Percentiles rank a stretch among this genome's conserved stretches.
phyloP scores from a whole-genome alignment of 495 filamentous ascomycete genomes.

The Hypomontagnella submonticulosa region DNA sequence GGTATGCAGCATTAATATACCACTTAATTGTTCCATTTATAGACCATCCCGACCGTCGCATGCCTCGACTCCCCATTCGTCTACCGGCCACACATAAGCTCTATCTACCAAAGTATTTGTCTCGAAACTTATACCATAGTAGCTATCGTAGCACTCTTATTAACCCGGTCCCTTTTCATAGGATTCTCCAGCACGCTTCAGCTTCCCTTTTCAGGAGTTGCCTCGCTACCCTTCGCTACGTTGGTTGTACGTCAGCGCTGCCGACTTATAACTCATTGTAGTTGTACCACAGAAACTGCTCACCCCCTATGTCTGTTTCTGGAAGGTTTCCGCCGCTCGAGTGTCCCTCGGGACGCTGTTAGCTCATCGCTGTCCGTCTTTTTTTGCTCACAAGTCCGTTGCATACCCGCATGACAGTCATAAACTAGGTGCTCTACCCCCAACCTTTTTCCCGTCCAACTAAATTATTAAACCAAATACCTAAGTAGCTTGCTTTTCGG shows the following conservation, averaged over 20 bases:
- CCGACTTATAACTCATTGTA: conserved; percentile 31
- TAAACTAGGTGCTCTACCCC: conserved; percentile 34
- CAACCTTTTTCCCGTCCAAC: conserved; percentile 32
- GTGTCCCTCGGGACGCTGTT: conserved; percentile 27
- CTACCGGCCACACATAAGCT: conserved; percentile 21
- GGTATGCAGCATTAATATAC: conserved; percentile 43
- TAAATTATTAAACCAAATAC: not conserved
- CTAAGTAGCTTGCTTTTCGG: conserved; percentile 2
- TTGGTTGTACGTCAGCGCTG: conserved; percentile 38
- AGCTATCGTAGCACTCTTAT: conserved; percentile 42
- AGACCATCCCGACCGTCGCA: conserved; percentile 42
- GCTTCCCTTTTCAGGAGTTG: conserved; percentile 45
- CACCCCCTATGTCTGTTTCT: conserved; percentile 40
- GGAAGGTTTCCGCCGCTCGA: conserved; percentile 44
- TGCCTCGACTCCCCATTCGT: conserved; percentile 44
- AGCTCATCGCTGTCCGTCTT: conserved; percentile 28
- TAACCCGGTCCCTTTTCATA: conserved; percentile 36
- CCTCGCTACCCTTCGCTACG: conserved; percentile 40
- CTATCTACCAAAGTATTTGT: conserved; percentile 31
- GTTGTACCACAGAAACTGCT: conserved; percentile 28
- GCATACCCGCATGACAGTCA: conserved; percentile 42
- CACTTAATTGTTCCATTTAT: conserved; percentile 47
- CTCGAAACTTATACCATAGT: conserved; percentile 30
- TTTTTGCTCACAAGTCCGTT: conserved; percentile 39
- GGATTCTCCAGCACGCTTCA: conserved; percentile 43